Base-by-base conservation (phyloP, 106 monocot species). In the Dioscorea alata region DNA sequence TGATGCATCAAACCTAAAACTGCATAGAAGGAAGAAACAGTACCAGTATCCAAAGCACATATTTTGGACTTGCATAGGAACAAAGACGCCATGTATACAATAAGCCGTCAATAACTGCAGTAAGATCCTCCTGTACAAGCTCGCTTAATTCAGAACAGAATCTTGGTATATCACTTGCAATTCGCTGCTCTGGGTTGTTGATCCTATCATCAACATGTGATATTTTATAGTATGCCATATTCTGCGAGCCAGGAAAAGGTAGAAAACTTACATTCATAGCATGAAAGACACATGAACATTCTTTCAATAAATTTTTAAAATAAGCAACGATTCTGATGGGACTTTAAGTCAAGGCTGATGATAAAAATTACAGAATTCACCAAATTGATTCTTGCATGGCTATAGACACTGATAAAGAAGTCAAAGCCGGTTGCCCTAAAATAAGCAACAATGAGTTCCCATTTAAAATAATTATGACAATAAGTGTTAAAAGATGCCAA, bases 31-130 rank as follows among this genome's bases (percentile, higher is more conserved):
- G 53, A 52, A 69, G 57, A 56, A 33, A 19, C 2, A 6, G 16
- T 90, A 99, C 99, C 99, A 99, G 77, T 72, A 99, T 99, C 99
- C 99, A 99, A 14, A 93, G 67, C 13, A 90, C 83, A 90, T 99
- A 99, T 89, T 93, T 99, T 63, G 99, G 99, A 74, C 99, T 99
- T 61, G 99, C 90, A 82, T 99, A 99, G 66, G 99, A 90, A 85
- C 99, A 99, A 12, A 99, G 90, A 20, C 99, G 90, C 93, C 93
- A 99, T 13, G 90, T 87, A 77, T 99, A 99, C 42, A 99, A 73
- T 22, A 99, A 59, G 24, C 85, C 90, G 71, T 99, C 99, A 58
- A 88, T 69, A 66, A 99, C 90, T 49, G 99, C 92, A 71, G 64
- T 77, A 34, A 99, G 87, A 80, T 99, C 99, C 19, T 99, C 99